Conservation (phyloP, 257 asterid species). For the Misopates orontium region DNA sequence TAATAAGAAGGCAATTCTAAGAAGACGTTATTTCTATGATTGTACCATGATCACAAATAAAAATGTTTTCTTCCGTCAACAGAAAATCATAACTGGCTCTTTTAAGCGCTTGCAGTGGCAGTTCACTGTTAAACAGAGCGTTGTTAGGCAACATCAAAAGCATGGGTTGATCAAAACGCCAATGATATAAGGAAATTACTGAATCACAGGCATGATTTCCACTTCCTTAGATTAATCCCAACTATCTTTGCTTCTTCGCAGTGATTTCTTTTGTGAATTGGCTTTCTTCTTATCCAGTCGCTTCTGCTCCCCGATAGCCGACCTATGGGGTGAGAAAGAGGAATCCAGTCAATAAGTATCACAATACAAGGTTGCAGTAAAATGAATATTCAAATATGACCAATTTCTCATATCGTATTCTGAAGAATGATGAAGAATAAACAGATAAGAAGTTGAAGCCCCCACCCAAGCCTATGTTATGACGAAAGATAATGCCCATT, state of each 20-base stretch:
- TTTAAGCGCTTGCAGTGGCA: background rate
- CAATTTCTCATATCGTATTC: background rate
- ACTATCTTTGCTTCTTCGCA: constrained; percentile 62
- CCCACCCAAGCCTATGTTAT: no score
- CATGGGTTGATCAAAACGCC: constrained; percentile 1
- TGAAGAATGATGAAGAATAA: background rate
- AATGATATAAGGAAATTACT: background rate
- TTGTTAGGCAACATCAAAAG: constrained; percentile 13
- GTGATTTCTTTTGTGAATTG: constrained; percentile 63
- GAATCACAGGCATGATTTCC: constrained; percentile 9
- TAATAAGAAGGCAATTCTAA: constrained; percentile 6
- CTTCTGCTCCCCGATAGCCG: constrained; percentile 70
- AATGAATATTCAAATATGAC: background rate
- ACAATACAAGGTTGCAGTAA: background rate
- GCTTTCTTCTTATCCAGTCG: constrained; percentile 70
- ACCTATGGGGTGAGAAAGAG: constrained; percentile 42
- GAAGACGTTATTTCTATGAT: background rate
- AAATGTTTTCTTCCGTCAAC: constrained; percentile 23
- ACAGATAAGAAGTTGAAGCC: background rate
- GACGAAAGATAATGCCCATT: background rate
- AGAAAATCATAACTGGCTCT: constrained; percentile 17
- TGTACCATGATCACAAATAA: constrained; percentile 3
- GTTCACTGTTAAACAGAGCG: constrained; percentile 5
- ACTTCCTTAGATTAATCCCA: constrained; percentile 48
- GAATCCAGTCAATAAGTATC: constrained; percentile 13